These are phyloP conservation scores for Xylaria venustula DNA, from an alignment of 495 filamentous ascomycete genomes.

Conservation along the genomic window DNA sequence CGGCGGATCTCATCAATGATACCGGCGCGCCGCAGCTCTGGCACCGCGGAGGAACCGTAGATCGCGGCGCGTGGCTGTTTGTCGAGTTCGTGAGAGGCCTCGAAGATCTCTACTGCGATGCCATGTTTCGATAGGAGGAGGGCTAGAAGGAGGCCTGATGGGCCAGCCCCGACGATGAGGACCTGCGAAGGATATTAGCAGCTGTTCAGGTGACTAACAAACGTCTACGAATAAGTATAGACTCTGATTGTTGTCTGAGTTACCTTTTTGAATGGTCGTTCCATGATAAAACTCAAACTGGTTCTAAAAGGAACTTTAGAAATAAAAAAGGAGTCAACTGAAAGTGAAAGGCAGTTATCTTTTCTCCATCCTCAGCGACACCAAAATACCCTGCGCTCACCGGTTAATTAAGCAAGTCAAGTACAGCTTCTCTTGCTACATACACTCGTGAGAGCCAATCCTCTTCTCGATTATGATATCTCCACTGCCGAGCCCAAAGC, in stretches of 20 bases:
- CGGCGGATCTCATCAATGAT: slow-evolving; percentile 52
- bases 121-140: slow-evolving; percentile 54
- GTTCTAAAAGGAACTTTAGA: background rate
- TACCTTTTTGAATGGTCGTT: slow-evolving; percentile 13
- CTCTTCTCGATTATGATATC: background rate
- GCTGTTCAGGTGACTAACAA: background rate
- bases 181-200: slow-evolving; percentile 20
- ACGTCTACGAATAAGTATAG: background rate
- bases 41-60: slow-evolving; percentile 53
- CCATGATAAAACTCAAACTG: background rate
- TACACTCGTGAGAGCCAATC: background rate
- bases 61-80: slow-evolving; percentile 54
- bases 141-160: slow-evolving; percentile 55
- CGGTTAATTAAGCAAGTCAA: slow-evolving; percentile 5
- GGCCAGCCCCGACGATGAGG: slow-evolving; percentile 55
- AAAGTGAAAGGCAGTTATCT: background rate
- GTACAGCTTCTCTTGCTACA: background rate
- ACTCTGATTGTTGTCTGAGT: background rate
- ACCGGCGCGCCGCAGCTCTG: slow-evolving; percentile 55
- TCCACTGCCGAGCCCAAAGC: slow-evolving; percentile 9
- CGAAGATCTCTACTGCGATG: slow-evolving; percentile 52
- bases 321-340: background rate
- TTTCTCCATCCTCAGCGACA: background rate
- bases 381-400: background rate
- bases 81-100: slow-evolving; percentile 49